Evolutionary conservation across 2,329 filamentous ascomycete genomes (phyloP), one percentile per base, ranked within the genome.

Genomic region (Aureobasidium leucospermi): DNA sequence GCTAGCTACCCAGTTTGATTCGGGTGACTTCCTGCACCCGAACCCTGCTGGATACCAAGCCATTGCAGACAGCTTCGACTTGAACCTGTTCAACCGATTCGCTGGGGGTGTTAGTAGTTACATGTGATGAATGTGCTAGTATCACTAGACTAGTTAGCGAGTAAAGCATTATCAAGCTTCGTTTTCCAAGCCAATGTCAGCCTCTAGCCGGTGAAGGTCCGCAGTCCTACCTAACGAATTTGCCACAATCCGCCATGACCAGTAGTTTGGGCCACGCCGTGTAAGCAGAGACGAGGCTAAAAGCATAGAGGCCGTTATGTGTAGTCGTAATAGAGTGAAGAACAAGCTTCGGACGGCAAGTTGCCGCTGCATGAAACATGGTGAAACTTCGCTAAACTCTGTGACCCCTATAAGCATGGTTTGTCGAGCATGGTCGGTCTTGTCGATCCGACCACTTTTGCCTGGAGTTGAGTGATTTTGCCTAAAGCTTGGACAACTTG

Each of bases 11-110:
- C 66, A 76, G 61, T 86, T 78, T 64, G 79, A 88, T 64, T 78
- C 79, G 0, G 85, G 85, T 0, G 85, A 88, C 70, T 85, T 84
- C 67, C 68, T 88, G 66, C 85, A 88, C 74, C 82, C 83, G 0
- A 85, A 80, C 67, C 77, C 78, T 0, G 73, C 68, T 2, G 85
- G 84, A 0, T 88, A 85, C 68, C 78, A 83, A 67, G 75, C 76
- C 1, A 73, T 88, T 66, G 85, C 84, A 1, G 76, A 83, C 60
- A 69, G 70, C 55, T 85, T 88, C 63, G 82, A 83, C 0, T 63
- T 87, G 46, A 73, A 76, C 6, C 67, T 86, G 3, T 83, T 87
- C 65, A 68, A 71, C 41, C 46, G 58, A 15, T 68, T 66, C 55
- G 62, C 60, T 32, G 45, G 63, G 16, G 66, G 64, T 16, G 64